Evolutionary conservation across 345 rosid genomes (phyloP).

Genomic region (thale cress (Arabidopsis thaliana)): TAIR10.1 NC_003075.7:11415501-11416000

Average conservation of each 20-base stretch:
- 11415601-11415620: conserved; percentile 32
- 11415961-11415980: too few species aligned
- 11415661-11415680: conserved; percentile 45
- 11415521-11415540: conserved; percentile 14
- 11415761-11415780: conserved; percentile 14
- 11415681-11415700: conserved; percentile 27
- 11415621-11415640: conserved; percentile 27
- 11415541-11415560: conserved; percentile 23
- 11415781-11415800: conserved; percentile 26
- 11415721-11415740: conserved; percentile 34
- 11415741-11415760: conserved; percentile 8
- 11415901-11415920: not conserved
- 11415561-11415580: conserved; percentile 30
- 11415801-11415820: not conserved
- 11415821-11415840: not conserved
- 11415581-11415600: conserved; percentile 24
- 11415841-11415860: too few species aligned
- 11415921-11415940: too few species aligned
- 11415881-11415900: not conserved
- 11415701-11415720: conserved; percentile 22
- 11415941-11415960: too few species aligned
- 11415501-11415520: conserved; percentile 30
- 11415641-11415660: conserved; percentile 17
- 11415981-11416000: too few species aligned
- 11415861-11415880: not conserved